These are phyloP conservation scores for Fusarium temperatum DNA, from an alignment of 2,329 filamentous ascomycete genomes.

Conservation along the genomic window DNA sequence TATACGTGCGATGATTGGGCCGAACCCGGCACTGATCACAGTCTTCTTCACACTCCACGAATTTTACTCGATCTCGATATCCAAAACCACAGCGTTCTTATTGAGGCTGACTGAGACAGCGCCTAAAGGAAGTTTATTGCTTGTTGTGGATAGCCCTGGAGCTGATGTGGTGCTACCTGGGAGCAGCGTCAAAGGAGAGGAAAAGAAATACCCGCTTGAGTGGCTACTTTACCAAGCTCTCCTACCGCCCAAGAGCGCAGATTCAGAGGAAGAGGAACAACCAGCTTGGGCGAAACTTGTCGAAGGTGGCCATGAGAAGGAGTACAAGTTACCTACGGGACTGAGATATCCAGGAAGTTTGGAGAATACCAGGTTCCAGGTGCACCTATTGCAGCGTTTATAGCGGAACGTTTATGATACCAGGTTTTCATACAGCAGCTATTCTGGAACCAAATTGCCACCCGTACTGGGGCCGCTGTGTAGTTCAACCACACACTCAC, in stretches of 20 bases:
- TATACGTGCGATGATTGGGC: not conserved
- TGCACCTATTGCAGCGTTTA: not conserved
- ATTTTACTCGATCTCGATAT: slow-evolving; percentile 2
- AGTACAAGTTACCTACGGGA: not conserved
- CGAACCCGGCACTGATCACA: not conserved
- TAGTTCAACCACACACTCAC: no score
- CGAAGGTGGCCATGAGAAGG: not conserved
- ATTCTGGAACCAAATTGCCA: not conserved
- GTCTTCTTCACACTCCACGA: slow-evolving; percentile 8
- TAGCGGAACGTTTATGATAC: not conserved
- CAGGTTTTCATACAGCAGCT: not conserved
- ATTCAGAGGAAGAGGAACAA: not conserved
- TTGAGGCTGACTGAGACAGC: not conserved
- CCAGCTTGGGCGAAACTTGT: not conserved
- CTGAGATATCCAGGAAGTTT: slow-evolving; percentile 2
- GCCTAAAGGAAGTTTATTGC: not conserved
- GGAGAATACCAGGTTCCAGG: slow-evolving; percentile 6
- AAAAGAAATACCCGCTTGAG: slow-evolving; percentile 5
- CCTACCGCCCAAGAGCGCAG: not conserved
- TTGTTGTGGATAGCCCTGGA: not conserved
- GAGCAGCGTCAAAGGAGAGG: not conserved
- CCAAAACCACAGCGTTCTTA: slow-evolving; percentile 2
- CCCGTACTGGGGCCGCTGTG: no score
- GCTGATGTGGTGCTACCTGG: not conserved
- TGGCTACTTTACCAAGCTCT: slow-evolving; percentile 9